Percentiles rank a stretch among this genome's conserved stretches.
These are phyloP conservation scores for Datisca glomerata DNA, from an alignment of 306 rosid species.

Conservation along the genomic window DNA sequence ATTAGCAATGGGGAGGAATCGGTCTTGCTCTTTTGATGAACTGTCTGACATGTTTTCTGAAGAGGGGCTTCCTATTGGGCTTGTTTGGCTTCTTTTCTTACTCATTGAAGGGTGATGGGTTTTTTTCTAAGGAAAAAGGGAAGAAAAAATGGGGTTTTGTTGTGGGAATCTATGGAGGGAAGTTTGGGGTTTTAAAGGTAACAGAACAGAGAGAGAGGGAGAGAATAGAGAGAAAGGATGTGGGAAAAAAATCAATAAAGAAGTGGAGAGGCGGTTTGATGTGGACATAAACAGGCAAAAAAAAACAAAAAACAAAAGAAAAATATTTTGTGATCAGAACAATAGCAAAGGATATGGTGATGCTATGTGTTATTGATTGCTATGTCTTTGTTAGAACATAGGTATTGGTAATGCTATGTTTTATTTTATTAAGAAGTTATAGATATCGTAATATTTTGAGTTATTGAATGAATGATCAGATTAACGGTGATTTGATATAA, in stretches of 20 bases:
- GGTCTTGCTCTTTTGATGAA: conserved; percentile 60
- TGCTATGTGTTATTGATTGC: too few species aligned
- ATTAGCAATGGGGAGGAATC: conserved; percentile 79
- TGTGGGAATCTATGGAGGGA: conserved; percentile 7
- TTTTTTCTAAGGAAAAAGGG: conserved; percentile 2
- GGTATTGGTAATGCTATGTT: too few species aligned
- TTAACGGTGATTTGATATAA: too few species aligned
- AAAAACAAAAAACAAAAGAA: conserved; percentile 3
- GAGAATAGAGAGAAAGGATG: too few species aligned
- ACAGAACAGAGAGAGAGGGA: not conserved
- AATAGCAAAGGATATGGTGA: conserved; percentile 23
- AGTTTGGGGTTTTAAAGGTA: conserved; percentile 20
- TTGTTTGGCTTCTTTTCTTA: conserved; percentile 39
- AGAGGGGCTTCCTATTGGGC: conserved; percentile 65
- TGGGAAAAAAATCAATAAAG: too few species aligned
- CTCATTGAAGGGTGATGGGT: conserved; percentile 25
- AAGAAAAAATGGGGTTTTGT: conserved; percentile 13
- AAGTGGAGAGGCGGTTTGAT: conserved; percentile 32
- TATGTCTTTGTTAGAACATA: too few species aligned
- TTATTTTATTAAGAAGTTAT: too few species aligned
- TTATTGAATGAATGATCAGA: too few species aligned
- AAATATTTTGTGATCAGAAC: conserved; percentile 13
- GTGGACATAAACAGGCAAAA: conserved; percentile 17
- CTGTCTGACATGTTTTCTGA: conserved; percentile 55
- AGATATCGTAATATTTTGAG: too few species aligned